Percentiles rank a stretch among this genome's conserved stretches.
Evolutionary conservation across 2,329 filamentous ascomycete species (phyloP).

Genomic region (Hirsutella thompsonii): DNA sequence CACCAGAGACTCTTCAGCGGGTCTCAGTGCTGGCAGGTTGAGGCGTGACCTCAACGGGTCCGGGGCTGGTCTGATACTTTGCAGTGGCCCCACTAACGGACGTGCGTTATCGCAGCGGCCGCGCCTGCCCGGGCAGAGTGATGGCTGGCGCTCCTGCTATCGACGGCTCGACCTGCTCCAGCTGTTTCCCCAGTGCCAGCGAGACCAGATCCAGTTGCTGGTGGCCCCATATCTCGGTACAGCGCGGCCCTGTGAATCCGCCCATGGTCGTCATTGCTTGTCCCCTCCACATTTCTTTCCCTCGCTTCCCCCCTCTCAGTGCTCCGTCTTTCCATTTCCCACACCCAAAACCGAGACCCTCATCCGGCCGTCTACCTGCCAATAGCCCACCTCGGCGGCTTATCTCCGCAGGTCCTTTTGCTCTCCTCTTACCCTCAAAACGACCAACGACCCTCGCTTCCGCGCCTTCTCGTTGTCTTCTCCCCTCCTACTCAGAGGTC

Average conservation of each 20-base stretch:
- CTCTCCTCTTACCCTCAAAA: neutral
- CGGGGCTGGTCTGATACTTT: too few species aligned
- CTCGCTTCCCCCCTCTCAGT: neutral
- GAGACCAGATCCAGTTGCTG: neutral
- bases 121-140: neutral
- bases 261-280: neutral
- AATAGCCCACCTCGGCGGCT: conserved; percentile 2
- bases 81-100: too few species aligned
- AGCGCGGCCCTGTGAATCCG: neutral
- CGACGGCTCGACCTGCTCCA: too few species aligned
- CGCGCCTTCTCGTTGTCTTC: neutral
- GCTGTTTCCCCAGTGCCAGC: too few species aligned
- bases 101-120: neutral
- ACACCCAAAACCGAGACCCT: neutral
- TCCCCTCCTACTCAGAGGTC: conserved; percentile 17
- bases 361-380: neutral
- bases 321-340: neutral
- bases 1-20: too few species aligned
- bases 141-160: too few species aligned
- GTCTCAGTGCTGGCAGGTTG: too few species aligned
- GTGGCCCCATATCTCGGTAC: neutral
- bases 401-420: neutral
- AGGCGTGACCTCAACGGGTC: too few species aligned
- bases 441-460: conserved; percentile 5
- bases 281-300: conserved; percentile 1